phyloP scores from a whole-genome alignment of 2,329 filamentous ascomycete genomes.

The Fusarium globosum region DNA sequence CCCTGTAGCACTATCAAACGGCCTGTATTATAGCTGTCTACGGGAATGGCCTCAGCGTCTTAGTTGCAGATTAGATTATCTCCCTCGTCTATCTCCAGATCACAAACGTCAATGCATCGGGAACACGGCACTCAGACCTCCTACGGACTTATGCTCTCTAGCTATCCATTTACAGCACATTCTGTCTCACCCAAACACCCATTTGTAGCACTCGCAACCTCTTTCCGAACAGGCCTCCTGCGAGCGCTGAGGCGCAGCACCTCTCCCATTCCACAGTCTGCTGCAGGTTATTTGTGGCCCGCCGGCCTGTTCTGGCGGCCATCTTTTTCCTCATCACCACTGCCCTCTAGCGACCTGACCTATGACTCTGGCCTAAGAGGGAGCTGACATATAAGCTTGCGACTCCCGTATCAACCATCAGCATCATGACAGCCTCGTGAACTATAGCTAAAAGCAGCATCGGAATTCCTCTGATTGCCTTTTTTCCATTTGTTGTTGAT shows the following conservation, averaged over 20 bases:
- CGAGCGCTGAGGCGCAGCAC: conserved; percentile 34
- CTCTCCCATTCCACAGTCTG: conserved; percentile 13
- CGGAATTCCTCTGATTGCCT: conserved; percentile 3
- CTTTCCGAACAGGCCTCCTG: conserved; percentile 30
- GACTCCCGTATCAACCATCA: conserved; percentile 10
- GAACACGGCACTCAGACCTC: conserved; percentile 6
- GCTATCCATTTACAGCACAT: conserved; percentile 19
- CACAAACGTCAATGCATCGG: conserved; percentile 7
- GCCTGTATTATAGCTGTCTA: neutral
- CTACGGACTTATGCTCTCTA: neutral
- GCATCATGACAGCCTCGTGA: conserved; percentile 32
- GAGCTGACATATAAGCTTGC: conserved; percentile 34
- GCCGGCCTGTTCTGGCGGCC: conserved; percentile 30
- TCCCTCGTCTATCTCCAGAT: neutral
- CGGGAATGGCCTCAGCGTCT: neutral
- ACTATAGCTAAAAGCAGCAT: conserved; percentile 30
- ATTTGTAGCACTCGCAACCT: conserved; percentile 8
- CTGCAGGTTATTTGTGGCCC: conserved; percentile 23
- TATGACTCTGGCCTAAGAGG: conserved; percentile 20
- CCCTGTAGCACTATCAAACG: neutral
- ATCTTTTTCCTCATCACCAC: conserved; percentile 14
- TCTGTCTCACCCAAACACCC: conserved; percentile 16
- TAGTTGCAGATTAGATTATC: conserved; percentile 2
- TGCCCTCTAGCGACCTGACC: conserved; percentile 26
- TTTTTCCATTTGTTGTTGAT: neutral